Conservation (phyloP, 2,329 filamentous ascomycete genomes). For the Didymella exigua region DNA sequence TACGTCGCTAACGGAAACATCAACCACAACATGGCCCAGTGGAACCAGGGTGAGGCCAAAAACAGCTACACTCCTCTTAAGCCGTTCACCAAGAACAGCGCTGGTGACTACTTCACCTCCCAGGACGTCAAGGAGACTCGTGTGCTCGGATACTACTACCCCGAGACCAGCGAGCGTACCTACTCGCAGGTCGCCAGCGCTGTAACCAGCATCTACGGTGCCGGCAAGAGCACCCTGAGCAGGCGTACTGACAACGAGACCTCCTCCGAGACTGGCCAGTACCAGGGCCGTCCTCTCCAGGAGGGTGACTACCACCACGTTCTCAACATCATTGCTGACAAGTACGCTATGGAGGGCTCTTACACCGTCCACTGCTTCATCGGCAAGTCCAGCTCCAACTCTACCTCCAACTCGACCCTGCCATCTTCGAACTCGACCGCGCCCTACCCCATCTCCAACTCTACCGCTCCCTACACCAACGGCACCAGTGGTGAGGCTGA, state of each 20-base stretch:
- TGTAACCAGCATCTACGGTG: conserved; percentile 40
- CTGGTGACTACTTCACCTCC: conserved; percentile 54
- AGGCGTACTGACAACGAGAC: conserved; percentile 28
- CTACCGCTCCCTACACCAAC: conserved; percentile 26
- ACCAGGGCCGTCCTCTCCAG: conserved; percentile 40
- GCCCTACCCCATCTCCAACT: conserved; percentile 28
- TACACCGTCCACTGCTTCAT: conserved; percentile 47
- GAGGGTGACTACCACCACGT: conserved; percentile 46
- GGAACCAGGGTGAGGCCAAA: conserved; percentile 54
- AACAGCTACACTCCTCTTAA: conserved; percentile 58
- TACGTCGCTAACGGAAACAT: conserved; percentile 62
- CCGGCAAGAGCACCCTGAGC: conserved; percentile 49
- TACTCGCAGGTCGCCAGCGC: conserved; percentile 32
- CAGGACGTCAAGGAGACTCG: conserved; percentile 40
- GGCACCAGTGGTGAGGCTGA: conserved; percentile 29
- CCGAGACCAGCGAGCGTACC: conserved; percentile 37
- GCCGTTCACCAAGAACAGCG: conserved; percentile 42
- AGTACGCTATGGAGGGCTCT: conserved; percentile 44
- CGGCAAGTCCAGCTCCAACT: conserved; percentile 36
- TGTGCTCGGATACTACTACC: conserved; percentile 53
- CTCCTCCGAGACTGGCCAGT: conserved; percentile 27
- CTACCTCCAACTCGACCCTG: conserved; percentile 24
- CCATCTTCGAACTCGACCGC: conserved; percentile 29
- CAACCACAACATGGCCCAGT: conserved; percentile 41
- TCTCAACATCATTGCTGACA: conserved; percentile 41